phyloP scores from a whole-genome alignment of 805 yeast genomes.

The Priceomyces carsonii region DNA sequence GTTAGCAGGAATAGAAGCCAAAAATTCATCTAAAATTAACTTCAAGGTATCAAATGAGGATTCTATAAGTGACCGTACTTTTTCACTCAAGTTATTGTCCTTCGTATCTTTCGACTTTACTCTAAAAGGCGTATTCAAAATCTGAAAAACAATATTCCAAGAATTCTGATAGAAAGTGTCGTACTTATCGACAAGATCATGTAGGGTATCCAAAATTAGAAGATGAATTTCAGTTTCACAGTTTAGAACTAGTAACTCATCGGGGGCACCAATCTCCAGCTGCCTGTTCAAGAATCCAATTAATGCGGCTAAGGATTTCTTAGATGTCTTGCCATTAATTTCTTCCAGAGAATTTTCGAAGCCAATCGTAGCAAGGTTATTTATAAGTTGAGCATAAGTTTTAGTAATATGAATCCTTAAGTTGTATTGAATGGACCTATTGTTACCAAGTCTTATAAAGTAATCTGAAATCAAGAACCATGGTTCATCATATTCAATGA shows the following conservation, averaged over 20 bases:
- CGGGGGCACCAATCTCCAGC: conserved; percentile 36
- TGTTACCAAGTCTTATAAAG: conserved; percentile 46
- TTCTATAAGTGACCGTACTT: conserved; percentile 52
- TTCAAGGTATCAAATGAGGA: conserved; percentile 82
- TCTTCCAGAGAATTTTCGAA: conserved; percentile 25
- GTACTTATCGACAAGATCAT: conserved; percentile 73
- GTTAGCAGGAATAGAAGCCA: conserved; percentile 67
- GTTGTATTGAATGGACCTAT: conserved; percentile 33
- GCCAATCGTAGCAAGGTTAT: conserved; percentile 40
- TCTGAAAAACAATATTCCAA: conserved; percentile 73
- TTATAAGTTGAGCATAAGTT: conserved; percentile 53
- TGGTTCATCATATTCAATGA: conserved; percentile 40
- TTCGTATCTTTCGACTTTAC: conserved; percentile 18
- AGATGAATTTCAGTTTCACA: conserved; percentile 71
- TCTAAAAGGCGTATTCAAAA: conserved; percentile 60
- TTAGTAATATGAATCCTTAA: conserved; percentile 50
- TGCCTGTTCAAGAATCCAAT: conserved; percentile 45
- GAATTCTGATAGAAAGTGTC: conserved; percentile 61
- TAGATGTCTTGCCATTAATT: conserved; percentile 38
- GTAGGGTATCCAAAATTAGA: conserved; percentile 60
- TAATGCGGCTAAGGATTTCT: conserved; percentile 50
- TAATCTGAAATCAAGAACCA: conserved; percentile 52
- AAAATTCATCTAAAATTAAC: conserved; percentile 81
- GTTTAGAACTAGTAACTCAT: conserved; percentile 48
- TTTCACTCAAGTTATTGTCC: conserved; percentile 42